Evolutionary conservation across 2,329 filamentous ascomycete genomes (phyloP), one percentile per base, ranked within the genome.

Genomic region (Verticillium longisporum): DNA sequence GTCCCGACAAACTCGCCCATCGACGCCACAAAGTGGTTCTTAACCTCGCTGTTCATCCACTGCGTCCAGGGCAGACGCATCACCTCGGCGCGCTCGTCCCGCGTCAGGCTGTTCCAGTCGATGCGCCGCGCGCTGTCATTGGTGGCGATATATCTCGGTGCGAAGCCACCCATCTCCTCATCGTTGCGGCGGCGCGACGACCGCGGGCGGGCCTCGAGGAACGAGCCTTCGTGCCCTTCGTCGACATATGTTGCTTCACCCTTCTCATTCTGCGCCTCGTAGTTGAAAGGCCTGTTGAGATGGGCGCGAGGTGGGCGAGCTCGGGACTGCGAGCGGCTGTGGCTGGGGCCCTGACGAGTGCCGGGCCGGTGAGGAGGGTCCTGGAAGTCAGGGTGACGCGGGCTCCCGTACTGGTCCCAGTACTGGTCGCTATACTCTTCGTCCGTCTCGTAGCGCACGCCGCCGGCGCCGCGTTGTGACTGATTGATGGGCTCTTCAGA

Each of bases 41-140:
- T 80, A 62, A 78, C 65, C 57, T 73, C 66, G 7, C 75, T 78
- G 66, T 79, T 75, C 78, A 80, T 80, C 78, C 77, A 80, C 36
- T 77, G 71, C 3, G 73, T 76, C 69, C 75, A 72, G 1, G 78
- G 78, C 26, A 80, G 68, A 38, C 78, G 73, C 69, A 80, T 70
- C 10, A 79, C 76, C 61, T 79, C 69, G 4, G 70, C 72, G 67
- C 74, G 76, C 65, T 80, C 75, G 59, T 77, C 69, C 1, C 69
- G 66, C 6, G 70, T 75, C 53, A 80, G 64, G 38, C 71, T 68
- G 32, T 73, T 72, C 72, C 77, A 78, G 60, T 78, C 71, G 18
- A 78, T 66, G 18, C 68, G 66, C 21, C 26, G 37, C 18, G 41
- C n/a, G 56, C 45, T 18, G 6, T 26, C 31, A 37, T 50, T 45